Percentiles rank a stretch among this genome's conserved stretches.
Conservation (phyloP, 306 rosid species). For the Myrica gale region DNA sequence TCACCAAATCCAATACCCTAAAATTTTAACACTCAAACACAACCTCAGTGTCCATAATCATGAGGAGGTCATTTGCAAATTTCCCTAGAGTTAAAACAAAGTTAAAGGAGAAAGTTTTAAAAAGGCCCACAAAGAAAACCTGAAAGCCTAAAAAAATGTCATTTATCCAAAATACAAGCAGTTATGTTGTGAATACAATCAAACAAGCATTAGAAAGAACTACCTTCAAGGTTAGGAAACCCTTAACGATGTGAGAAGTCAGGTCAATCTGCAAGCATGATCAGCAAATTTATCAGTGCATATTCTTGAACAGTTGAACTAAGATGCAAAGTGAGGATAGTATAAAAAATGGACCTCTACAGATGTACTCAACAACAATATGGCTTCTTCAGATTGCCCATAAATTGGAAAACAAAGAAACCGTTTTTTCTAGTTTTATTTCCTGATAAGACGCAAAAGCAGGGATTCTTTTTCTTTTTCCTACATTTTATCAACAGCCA, state of each 20-base stretch:
- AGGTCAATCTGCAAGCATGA: constrained; percentile 75
- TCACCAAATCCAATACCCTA: too few relatives aligned
- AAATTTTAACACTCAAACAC: too few relatives aligned
- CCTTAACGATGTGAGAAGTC: constrained; percentile 77
- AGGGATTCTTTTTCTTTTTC: neutral
- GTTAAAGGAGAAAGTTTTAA: neutral
- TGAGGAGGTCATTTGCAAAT: neutral
- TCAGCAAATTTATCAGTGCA: constrained; percentile 10
- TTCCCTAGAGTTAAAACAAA: neutral
- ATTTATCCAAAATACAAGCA: neutral
- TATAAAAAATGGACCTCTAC: neutral
- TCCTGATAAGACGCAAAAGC: neutral
- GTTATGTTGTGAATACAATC: neutral
- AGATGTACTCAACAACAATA: neutral
- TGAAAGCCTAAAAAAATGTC: neutral
- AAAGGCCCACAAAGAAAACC: neutral
- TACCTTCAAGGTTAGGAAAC: constrained; percentile 90
- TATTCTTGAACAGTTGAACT: neutral
- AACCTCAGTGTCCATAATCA: neutral
- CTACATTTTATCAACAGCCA: neutral
- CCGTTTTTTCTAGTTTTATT: neutral
- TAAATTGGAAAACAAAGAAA: neutral
- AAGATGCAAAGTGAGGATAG: neutral
- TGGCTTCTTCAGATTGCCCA: neutral
- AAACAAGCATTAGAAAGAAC: constrained; percentile 5